Evolutionary conservation across 345 rosid species (phyloP).

Genomic region (Mercurialis annua): DNA sequence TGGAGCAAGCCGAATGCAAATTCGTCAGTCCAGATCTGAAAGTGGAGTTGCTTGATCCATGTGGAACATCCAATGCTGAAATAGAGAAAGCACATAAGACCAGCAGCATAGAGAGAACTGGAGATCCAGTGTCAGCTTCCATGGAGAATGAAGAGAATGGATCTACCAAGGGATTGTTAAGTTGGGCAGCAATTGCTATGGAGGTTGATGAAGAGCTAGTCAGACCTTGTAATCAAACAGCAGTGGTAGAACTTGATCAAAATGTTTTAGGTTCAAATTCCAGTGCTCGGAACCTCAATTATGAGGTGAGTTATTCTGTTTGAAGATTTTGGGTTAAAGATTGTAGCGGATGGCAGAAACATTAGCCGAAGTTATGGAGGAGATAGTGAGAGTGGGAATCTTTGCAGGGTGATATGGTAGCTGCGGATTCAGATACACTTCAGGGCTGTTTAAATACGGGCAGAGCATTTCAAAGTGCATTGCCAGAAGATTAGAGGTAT

Average conservation of each 20-base stretch:
- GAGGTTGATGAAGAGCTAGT: constrained; percentile 43
- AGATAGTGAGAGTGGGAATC: constrained; percentile 41
- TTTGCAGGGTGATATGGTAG: constrained; percentile 46
- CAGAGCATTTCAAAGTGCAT: constrained; percentile 35
- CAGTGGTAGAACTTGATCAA: constrained; percentile 36
- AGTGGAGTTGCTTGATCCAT: constrained; percentile 24
- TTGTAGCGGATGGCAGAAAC: constrained; percentile 32
- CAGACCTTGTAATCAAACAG: constrained; percentile 35
- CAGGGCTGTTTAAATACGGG: constrained; percentile 34
- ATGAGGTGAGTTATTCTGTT: constrained; percentile 49
- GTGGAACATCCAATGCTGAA: constrained; percentile 35
- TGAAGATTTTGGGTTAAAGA: constrained; percentile 37
- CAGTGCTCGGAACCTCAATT: constrained; percentile 39
- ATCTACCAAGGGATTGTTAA: constrained; percentile 20
- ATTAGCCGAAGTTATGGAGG: constrained; percentile 30
- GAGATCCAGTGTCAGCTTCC: constrained; percentile 30
- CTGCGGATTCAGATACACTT: constrained; percentile 34
- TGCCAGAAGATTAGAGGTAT: constrained; percentile 59
- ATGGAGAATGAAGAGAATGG: constrained; percentile 26
- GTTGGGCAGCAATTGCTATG: constrained; percentile 25
- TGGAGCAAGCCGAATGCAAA: constrained; percentile 8
- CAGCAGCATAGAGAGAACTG: constrained; percentile 23
- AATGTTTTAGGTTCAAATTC: constrained; percentile 35
- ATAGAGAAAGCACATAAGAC: constrained; percentile 18
- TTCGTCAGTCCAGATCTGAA: constrained; percentile 22